These are phyloP conservation scores for Ophiostoma piceae DNA, from an alignment of 2,329 filamentous ascomycete species.

Conservation along the genomic window DNA sequence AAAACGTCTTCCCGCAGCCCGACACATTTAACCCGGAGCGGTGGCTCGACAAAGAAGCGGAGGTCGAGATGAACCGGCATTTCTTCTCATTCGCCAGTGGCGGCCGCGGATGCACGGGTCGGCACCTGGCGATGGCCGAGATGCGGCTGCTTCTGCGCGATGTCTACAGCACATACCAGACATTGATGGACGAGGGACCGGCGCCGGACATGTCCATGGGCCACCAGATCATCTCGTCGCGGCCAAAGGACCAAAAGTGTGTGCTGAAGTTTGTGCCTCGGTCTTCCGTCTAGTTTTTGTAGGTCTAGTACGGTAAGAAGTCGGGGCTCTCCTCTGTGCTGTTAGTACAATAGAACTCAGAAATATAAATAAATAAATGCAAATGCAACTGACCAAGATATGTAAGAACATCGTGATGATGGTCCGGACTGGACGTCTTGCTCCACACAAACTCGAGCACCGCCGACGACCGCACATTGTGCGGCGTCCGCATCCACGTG, in stretches of 20 bases:
- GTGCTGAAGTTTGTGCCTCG: constrained; percentile 44
- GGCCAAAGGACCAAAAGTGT: constrained; percentile 56
- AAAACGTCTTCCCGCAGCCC: constrained; percentile 68
- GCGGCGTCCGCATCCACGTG: constrained; percentile 22
- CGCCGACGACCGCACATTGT: constrained; percentile 17
- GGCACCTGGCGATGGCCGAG: constrained; percentile 60
- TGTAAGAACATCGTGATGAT: constrained; percentile 18
- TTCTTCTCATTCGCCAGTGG: constrained; percentile 63
- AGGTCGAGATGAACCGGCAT: constrained; percentile 58
- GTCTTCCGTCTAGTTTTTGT: background rate
- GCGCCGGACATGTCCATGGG: constrained; percentile 57
- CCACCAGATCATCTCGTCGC: constrained; percentile 63
- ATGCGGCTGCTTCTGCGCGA: constrained; percentile 62
- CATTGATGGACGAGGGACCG: constrained; percentile 49
- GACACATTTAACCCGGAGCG: constrained; percentile 73
- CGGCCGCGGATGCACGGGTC: constrained; percentile 59
- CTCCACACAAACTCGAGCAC: constrained; percentile 21
- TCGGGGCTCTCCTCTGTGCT: constrained; percentile 19
- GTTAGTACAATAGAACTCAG: constrained; percentile 4
- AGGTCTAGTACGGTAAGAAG: constrained; percentile 21
- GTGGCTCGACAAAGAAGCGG: constrained; percentile 68
- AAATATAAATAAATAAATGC: background rate
- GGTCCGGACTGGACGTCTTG: constrained; percentile 8
- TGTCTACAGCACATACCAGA: constrained; percentile 55
- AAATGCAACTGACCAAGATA: constrained; percentile 17